Base-by-base conservation (phyloP, 176 grass and related monocot species). In the Hsuehochloa calcarea region DNA sequence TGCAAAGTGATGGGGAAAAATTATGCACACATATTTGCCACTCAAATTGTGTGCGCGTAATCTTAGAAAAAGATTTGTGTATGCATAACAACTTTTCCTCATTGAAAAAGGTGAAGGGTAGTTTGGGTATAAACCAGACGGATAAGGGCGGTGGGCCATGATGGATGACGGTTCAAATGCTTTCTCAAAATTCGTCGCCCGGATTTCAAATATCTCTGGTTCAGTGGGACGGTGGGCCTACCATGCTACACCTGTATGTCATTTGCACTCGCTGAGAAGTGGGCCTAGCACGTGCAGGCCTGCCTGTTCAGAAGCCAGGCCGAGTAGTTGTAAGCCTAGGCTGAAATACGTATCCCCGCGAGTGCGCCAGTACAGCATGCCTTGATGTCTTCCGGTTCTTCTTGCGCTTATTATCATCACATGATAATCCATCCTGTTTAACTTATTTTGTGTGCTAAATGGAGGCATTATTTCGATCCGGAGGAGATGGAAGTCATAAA, bases 161-260 rank as follows among this genome's bases (percentile, higher is more conserved):
- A n/a, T 16, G 14, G 37, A 77, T 58, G 54, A 49, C 45, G 22
- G 37, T 35, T 61, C 52, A 55, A 20, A 54, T 50, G 16, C 20
- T 54, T 55, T 20, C 20, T 75, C 14, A 62, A 93, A 88, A 85
- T 65, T 70, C 3, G 22, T 31, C 40, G 34, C 10, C 43, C 22
- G 8, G 55, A 80, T 55, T 84, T 87, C 72, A 71, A 89, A 84
- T 26, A 16, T 80, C 22, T 80, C 47, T 15, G 1, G 44, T 46
- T 0, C 11, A 46, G 44, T 11, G 44, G 44, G 45, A 47, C 3
- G 39, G n/a, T 60, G 27, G 70, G 59, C 62, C 52, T 75, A 20
- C 8, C 27, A 68, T 29, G 54, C 25, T 50, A 23, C 44, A 4
- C 15, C 15, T 4, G 49, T 51, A 17, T 17, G 13, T 4, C 14